These are phyloP conservation scores for Sclerotinia nivalis DNA, from an alignment of 2,329 filamentous ascomycete species.

Conservation along the genomic window DNA sequence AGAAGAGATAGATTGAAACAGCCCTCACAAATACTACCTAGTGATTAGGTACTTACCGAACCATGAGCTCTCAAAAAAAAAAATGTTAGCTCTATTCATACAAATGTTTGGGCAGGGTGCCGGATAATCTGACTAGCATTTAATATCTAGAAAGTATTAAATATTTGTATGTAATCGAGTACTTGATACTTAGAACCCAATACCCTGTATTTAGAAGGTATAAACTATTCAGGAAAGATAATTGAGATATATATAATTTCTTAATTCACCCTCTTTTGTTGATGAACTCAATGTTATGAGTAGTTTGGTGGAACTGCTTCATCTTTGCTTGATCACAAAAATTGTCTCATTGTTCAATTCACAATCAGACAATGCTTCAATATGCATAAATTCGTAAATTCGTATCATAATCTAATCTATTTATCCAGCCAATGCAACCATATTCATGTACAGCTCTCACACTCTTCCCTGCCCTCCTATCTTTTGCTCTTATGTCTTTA, in stretches of 20 bases:
- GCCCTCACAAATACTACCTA: too few relatives aligned
- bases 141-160: too few relatives aligned
- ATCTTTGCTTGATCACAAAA: not conserved
- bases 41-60: too few relatives aligned
- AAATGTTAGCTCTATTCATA: not conserved
- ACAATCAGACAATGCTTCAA: not conserved
- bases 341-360: not conserved
- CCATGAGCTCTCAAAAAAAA: too few relatives aligned
- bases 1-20: not conserved
- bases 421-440: not conserved
- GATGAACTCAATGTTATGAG: not conserved
- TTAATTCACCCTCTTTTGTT: not conserved
- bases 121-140: too few relatives aligned
- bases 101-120: not conserved
- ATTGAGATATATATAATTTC: not conserved
- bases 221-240: not conserved
- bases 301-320: too few relatives aligned
- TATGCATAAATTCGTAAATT: not conserved
- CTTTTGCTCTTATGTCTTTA: not conserved
- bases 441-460: not conserved
- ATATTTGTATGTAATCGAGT: too few relatives aligned
- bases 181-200: too few relatives aligned
- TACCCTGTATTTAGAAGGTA: too few relatives aligned
- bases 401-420: not conserved
- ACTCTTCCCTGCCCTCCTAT: too few relatives aligned